Evolutionary conservation across 306 rosid genomes (phyloP).

Genomic region (Senna tora): DNA sequence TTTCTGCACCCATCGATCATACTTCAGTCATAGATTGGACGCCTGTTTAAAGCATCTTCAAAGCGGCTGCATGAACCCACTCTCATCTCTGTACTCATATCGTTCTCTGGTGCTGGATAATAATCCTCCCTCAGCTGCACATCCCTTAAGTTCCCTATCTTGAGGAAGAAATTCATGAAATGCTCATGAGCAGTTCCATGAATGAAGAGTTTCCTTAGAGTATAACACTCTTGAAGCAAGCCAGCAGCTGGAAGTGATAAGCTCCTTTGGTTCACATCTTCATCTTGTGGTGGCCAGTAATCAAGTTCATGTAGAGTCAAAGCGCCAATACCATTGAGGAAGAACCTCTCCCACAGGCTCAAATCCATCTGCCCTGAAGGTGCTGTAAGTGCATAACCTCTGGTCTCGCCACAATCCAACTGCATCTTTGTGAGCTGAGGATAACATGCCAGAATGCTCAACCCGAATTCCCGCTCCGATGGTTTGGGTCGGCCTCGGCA

Average conservation of each 20-base stretch:
- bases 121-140: constrained; percentile 82
- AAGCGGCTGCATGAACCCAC: constrained; percentile 84
- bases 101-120: constrained; percentile 87
- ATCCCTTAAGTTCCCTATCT: constrained; percentile 63
- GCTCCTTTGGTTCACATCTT: constrained; percentile 81
- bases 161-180: constrained; percentile 75
- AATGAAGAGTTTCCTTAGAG: constrained; percentile 82
- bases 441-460: constrained; percentile 59
- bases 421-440: constrained; percentile 75
- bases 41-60: constrained; percentile 80
- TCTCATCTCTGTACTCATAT: constrained; percentile 94
- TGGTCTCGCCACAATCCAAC: constrained; percentile 83
- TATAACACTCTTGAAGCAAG: constrained; percentile 61
- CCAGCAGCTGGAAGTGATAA: constrained; percentile 81
- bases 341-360: constrained; percentile 93
- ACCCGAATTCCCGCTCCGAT: constrained; percentile 55
- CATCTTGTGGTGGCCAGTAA: constrained; percentile 96
- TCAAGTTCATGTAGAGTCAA: constrained; percentile 67
- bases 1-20: constrained; percentile 3
- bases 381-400: constrained; percentile 74
- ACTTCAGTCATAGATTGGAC: constrained; percentile 57
- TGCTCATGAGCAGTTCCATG: constrained; percentile 85
- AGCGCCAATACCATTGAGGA: constrained; percentile 65
- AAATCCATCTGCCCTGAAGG: constrained; percentile 88
- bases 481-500: constrained; percentile 67